Evolutionary conservation across 1,284 basidiomycete species (phyloP).

Genomic region (Sporisorium reilianum): DNA sequence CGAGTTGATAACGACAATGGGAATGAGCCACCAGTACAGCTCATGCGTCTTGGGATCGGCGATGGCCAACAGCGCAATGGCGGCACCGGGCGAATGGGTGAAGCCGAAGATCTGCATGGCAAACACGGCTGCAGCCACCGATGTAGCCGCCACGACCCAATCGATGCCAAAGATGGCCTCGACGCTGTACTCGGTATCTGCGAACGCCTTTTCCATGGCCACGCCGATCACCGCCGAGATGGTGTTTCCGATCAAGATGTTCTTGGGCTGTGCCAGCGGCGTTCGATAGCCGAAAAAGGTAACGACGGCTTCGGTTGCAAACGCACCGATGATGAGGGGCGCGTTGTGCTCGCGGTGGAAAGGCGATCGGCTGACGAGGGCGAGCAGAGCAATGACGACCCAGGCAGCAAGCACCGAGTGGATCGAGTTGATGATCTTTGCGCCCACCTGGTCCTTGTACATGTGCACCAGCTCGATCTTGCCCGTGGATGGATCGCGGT

Average conservation of each 20-base stretch:
- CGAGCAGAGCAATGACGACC: slow-evolving; percentile 33
- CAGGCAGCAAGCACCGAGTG: slow-evolving; percentile 43
- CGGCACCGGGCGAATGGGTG: slow-evolving; percentile 62
- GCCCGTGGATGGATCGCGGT: slow-evolving; percentile 36
- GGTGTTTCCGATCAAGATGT: slow-evolving; percentile 60
- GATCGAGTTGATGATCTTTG: slow-evolving; percentile 38
- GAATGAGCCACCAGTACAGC: slow-evolving; percentile 50
- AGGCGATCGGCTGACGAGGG: slow-evolving; percentile 24
- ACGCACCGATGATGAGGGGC: slow-evolving; percentile 46
- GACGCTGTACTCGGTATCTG: slow-evolving; percentile 39
- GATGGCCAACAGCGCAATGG: slow-evolving; percentile 50
- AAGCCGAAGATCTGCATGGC: slow-evolving; percentile 62
- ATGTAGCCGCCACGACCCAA: slow-evolving; percentile 50
- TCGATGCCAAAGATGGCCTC: slow-evolving; percentile 39
- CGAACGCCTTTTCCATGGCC: slow-evolving; percentile 52
- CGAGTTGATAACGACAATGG: slow-evolving; percentile 28
- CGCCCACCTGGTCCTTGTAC: slow-evolving; percentile 30
- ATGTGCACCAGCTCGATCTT: slow-evolving; percentile 28
- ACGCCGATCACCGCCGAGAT: slow-evolving; percentile 56
- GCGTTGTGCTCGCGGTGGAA: slow-evolving; percentile 40
- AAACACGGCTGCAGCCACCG: slow-evolving; percentile 41
- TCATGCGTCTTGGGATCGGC: slow-evolving; percentile 39
- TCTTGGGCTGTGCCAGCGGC: slow-evolving; percentile 57
- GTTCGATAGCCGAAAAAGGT: slow-evolving; percentile 53
- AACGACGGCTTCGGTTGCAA: slow-evolving; percentile 63